A percentile compares a stretch with the other conserved stretches of the same genome.
phyloP scores from a whole-genome alignment of 1,284 basidiomycete species.

The Fomitopsis betulina region DNA sequence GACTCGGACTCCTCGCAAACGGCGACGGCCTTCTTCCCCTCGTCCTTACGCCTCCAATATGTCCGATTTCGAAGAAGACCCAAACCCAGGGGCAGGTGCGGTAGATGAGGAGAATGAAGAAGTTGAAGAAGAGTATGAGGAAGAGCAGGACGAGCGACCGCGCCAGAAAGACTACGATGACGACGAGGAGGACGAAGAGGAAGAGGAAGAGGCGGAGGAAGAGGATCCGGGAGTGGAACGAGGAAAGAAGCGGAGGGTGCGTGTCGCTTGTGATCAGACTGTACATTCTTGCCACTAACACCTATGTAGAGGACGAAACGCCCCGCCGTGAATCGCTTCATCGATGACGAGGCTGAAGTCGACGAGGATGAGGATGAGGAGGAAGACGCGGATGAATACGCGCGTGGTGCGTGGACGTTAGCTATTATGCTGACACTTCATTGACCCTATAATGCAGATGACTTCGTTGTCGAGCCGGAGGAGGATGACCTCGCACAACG shows the following conservation, averaged over 20 bases:
- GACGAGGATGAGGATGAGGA: conserved; percentile 95
- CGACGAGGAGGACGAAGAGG: conserved; percentile 52
- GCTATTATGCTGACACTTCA: background rate
- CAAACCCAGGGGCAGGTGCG: conserved; percentile 8
- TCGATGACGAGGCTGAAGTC: conserved; percentile 94
- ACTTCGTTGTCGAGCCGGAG: conserved; percentile 78
- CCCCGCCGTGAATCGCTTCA: conserved; percentile 72
- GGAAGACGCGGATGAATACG: conserved; percentile 85
- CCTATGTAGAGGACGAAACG: conserved; percentile 58
- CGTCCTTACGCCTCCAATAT: conserved; percentile 26
- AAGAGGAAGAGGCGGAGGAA: conserved; percentile 37
- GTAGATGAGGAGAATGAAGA: conserved; percentile 32
- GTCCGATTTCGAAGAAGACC: conserved; percentile 52
- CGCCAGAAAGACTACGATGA: conserved; percentile 34
- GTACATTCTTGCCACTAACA: conserved; percentile 21
- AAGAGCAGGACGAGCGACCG: conserved; percentile 24
- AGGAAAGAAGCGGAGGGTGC: conserved; percentile 56
- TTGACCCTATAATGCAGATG: conserved; percentile 40
- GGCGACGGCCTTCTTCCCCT: background rate
- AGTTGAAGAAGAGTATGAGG: conserved; percentile 15
- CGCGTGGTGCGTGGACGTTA: conserved; percentile 49
- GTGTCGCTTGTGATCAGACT: conserved; percentile 10
- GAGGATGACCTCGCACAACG: conserved; percentile 64
- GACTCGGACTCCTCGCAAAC: background rate
- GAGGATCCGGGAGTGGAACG: conserved; percentile 35